A percentile compares a stretch with the other conserved stretches of the same genome.
These are phyloP conservation scores for Juncus effusus DNA, from an alignment of 176 grass and related monocot species.

Conservation along the genomic window DNA sequence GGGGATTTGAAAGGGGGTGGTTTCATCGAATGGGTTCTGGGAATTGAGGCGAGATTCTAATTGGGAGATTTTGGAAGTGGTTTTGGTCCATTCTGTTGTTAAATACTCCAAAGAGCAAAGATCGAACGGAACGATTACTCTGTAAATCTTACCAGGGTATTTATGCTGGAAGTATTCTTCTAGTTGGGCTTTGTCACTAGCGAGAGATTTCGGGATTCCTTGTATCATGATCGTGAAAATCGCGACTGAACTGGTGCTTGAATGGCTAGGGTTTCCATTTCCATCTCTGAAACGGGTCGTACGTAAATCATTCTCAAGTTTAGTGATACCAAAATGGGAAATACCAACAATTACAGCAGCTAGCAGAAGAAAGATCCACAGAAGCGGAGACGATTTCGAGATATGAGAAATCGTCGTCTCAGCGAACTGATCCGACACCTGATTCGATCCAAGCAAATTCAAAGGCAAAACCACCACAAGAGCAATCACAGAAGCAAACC, in stretches of 20 bases:
- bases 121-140: slow-evolving; percentile 72
- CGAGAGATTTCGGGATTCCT: slow-evolving; percentile 79
- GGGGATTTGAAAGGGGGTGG: not conserved
- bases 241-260: slow-evolving; percentile 73
- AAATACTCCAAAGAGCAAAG: slow-evolving; percentile 78
- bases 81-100: slow-evolving; percentile 53
- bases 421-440: slow-evolving; percentile 74
- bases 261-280: slow-evolving; percentile 88
- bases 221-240: slow-evolving; percentile 97
- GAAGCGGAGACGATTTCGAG: slow-evolving; percentile 53
- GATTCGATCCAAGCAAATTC: slow-evolving; percentile 66
- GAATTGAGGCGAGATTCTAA: slow-evolving; percentile 74
- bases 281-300: slow-evolving; percentile 91
- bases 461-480: slow-evolving; percentile 53
- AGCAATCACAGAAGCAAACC: slow-evolving; percentile 45
- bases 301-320: slow-evolving; percentile 82
- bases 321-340: slow-evolving; percentile 78
- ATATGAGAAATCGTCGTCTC: slow-evolving; percentile 92
- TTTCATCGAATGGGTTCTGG: slow-evolving; percentile 43
- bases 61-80: slow-evolving; percentile 72
- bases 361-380: slow-evolving; percentile 89
- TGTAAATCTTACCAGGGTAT: slow-evolving; percentile 90
- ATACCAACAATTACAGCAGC: slow-evolving; percentile 50
- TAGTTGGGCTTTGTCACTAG: slow-evolving; percentile 61
- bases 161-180: slow-evolving; percentile 89